Conservation (phyloP, 2,329 filamentous ascomycete species). For the Elsinoe necatrix region DNA sequence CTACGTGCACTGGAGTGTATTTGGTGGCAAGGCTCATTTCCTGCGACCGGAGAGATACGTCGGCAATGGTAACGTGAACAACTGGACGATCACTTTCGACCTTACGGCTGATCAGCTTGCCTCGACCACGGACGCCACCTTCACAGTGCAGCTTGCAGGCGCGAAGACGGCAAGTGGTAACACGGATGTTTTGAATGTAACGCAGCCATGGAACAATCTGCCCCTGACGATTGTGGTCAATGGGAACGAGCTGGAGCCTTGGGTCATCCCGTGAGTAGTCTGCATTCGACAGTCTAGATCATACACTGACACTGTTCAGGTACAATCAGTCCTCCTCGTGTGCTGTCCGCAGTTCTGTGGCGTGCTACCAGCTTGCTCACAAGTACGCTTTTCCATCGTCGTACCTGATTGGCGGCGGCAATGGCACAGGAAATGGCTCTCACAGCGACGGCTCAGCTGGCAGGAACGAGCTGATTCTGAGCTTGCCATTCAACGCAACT, state of each 20-base stretch:
- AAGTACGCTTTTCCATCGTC: slow-evolving; percentile 50
- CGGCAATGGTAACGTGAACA: slow-evolving; percentile 41
- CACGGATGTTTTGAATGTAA: slow-evolving; percentile 50
- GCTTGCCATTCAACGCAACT: slow-evolving; percentile 52
- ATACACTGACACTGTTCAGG: slow-evolving; percentile 23
- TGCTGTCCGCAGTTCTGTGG: slow-evolving; percentile 51
- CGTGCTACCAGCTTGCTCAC: slow-evolving; percentile 53
- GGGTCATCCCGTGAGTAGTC: slow-evolving; percentile 47
- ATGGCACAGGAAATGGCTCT: slow-evolving; percentile 1
- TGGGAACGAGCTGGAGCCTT: slow-evolving; percentile 39
- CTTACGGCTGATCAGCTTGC: slow-evolving; percentile 36
- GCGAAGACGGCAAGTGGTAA: slow-evolving; percentile 56
- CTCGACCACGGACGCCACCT: slow-evolving; percentile 42
- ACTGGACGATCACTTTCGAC: slow-evolving; percentile 52
- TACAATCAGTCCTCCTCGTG: slow-evolving; percentile 52
- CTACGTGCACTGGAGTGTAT: slow-evolving; percentile 59
- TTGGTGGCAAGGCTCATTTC: slow-evolving; percentile 48
- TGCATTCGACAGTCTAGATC: neutral
- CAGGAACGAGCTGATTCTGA: slow-evolving; percentile 49
- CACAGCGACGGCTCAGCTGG: neutral
- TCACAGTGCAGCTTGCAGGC: slow-evolving; percentile 56
- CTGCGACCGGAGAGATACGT: slow-evolving; percentile 37
- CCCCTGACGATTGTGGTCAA: slow-evolving; percentile 45
- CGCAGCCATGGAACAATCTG: slow-evolving; percentile 46
- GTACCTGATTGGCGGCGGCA: slow-evolving; percentile 39